These are phyloP conservation scores for Begonia fuchsioides DNA, from an alignment of 306 rosid species.

Conservation along the genomic window DNA sequence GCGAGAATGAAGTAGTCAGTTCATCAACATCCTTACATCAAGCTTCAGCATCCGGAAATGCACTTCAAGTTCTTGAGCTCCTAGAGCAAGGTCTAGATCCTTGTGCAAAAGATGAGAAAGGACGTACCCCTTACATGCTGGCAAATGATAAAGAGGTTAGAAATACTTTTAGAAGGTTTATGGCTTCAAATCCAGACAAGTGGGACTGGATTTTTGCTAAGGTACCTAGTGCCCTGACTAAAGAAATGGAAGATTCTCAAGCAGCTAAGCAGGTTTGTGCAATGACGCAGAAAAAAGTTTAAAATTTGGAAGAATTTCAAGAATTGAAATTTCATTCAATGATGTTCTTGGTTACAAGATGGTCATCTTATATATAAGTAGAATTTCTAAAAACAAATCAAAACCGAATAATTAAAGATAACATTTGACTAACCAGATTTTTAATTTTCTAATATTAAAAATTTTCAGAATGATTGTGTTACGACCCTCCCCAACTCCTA, in stretches of 20 bases:
- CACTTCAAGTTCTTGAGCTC: conserved; percentile 50
- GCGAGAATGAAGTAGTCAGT: too few species aligned
- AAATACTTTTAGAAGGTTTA: conserved; percentile 73
- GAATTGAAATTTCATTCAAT: too few species aligned
- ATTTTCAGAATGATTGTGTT: too few species aligned
- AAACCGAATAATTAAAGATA: too few species aligned
- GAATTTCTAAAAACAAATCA: too few species aligned
- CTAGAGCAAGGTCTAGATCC: conserved; percentile 80
- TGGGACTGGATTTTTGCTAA: conserved; percentile 93
- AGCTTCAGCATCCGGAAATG: conserved; percentile 42
- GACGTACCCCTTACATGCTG: conserved; percentile 72
- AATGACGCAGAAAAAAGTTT: too few species aligned
- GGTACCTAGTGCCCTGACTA: conserved; percentile 88
- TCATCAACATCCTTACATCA: conserved; percentile 71
- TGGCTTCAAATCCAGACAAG: conserved; percentile 74
- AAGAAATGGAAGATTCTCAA: conserved; percentile 94
- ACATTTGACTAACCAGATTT: too few species aligned
- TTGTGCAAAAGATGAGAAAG: conserved; percentile 69
- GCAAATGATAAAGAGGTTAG: conserved; percentile 81
- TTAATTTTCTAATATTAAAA: too few species aligned
- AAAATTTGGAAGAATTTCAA: too few species aligned
- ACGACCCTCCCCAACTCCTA: too few species aligned
- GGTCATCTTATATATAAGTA: too few species aligned
- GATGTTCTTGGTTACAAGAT: too few species aligned
- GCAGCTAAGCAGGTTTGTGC: conserved; percentile 68